These are phyloP conservation scores for Trichosanthes truncata DNA, from an alignment of 306 rosid species.

Conservation along the genomic window DNA sequence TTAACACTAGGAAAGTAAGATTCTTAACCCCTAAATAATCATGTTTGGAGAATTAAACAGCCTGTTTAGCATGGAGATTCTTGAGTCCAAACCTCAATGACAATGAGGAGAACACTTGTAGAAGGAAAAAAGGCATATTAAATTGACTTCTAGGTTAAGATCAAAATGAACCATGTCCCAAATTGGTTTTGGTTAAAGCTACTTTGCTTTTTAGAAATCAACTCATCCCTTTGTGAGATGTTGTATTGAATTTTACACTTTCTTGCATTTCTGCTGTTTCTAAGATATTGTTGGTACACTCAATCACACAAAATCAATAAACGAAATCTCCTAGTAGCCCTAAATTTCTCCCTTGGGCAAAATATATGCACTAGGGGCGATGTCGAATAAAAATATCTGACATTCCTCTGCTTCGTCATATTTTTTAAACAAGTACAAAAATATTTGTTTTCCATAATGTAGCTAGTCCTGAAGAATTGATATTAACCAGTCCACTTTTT, in stretches of 20 bases:
- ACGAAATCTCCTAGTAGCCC: not conserved
- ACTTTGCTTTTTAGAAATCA: not conserved
- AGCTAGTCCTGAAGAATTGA: not conserved
- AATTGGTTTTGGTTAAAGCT: not conserved
- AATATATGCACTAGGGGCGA: not conserved
- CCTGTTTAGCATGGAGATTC: slow-evolving; percentile 1
- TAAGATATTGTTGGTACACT: not conserved
- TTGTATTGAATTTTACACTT: not conserved
- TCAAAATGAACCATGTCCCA: not conserved
- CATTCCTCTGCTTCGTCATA: not conserved
- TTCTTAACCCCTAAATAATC: slow-evolving; percentile 5
- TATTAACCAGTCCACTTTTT: not conserved
- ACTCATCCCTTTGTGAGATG: not conserved
- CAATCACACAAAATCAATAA: not conserved
- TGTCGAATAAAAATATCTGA: not conserved
- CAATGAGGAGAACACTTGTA: not conserved
- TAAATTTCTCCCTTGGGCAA: not conserved
- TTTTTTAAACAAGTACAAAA: not conserved
- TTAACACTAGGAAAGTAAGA: slow-evolving; percentile 7
- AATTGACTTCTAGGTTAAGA: slow-evolving; percentile 1
- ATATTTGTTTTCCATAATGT: not conserved
- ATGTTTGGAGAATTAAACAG: slow-evolving; percentile 4
- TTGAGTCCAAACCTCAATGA: not conserved
- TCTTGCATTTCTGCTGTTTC: not conserved
- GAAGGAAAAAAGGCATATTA: slow-evolving; percentile 6